Evolutionary conservation across 306 rosid species (phyloP).

Genomic region (Rosa lucieae): DNA sequence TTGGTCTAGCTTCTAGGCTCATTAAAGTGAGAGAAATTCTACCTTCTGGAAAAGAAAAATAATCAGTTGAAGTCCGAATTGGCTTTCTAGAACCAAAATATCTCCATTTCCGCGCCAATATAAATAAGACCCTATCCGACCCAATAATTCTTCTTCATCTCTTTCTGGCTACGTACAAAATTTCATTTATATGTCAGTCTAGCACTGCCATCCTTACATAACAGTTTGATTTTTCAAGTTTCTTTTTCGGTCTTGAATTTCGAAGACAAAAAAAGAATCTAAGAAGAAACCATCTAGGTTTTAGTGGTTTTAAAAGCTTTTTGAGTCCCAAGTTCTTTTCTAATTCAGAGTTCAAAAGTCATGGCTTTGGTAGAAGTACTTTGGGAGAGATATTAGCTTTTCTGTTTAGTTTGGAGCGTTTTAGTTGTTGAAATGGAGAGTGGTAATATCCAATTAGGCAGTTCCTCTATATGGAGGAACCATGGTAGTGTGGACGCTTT

Average conservation of each 20-base stretch:
- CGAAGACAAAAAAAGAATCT: neutral
- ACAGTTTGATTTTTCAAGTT: neutral
- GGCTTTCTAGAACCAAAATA: neutral
- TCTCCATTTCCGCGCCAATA: neutral
- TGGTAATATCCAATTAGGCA: slow-evolving; percentile 29
- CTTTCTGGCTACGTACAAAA: neutral
- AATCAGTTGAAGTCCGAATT: neutral
- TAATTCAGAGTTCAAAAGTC: neutral
- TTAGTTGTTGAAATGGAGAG: slow-evolving; percentile 39
- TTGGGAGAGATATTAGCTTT: neutral
- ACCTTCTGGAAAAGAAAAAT: neutral
- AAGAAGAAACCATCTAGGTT: neutral
- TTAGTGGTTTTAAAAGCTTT: neutral
- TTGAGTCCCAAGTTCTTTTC: neutral
- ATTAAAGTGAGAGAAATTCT: neutral
- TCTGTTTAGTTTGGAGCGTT: neutral
- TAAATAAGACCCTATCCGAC: no score
- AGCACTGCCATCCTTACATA: neutral
- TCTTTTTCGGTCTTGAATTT: neutral
- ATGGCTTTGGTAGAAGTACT: neutral
- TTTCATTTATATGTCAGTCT: neutral
- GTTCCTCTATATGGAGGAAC: slow-evolving; percentile 42
- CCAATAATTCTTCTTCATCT: no score
- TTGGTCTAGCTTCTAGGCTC: neutral
- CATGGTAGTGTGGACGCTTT: slow-evolving; percentile 36